Evolutionary conservation across 495 filamentous ascomycete species (phyloP).

Genomic region (Apiosordaria backusii): DNA sequence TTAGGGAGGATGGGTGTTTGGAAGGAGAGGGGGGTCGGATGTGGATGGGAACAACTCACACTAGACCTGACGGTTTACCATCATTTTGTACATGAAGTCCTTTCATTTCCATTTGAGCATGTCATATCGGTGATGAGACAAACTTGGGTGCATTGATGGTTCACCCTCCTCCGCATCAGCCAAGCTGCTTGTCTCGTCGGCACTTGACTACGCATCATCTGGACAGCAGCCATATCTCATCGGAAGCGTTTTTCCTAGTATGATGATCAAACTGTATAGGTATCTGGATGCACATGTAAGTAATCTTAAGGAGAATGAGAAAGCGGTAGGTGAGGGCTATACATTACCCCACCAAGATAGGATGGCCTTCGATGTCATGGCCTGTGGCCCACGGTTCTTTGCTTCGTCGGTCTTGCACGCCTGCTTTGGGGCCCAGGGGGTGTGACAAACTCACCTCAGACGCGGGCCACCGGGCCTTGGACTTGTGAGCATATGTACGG

Average conservation of each 20-base stretch:
- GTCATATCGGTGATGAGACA: background rate
- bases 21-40: background rate
- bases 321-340: too few species aligned
- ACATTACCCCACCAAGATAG: too few species aligned
- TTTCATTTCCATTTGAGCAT: too few species aligned
- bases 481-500: too few species aligned
- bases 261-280: background rate
- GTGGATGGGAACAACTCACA: too few species aligned
- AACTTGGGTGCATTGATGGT: background rate
- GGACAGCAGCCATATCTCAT: background rate
- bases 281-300: too few species aligned
- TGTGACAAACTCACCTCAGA: background rate
- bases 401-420: background rate
- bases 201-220: background rate
- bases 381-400: background rate
- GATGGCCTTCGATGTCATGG: background rate
- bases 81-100: too few species aligned
- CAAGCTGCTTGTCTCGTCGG: background rate
- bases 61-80: too few species aligned
- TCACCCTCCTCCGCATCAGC: background rate
- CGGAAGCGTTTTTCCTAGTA: too few species aligned
- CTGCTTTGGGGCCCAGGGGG: background rate
- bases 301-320: too few species aligned
- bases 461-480: too few species aligned
- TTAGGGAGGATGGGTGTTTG: too few species aligned